Percentiles rank a stretch among this genome's conserved stretches.
Evolutionary conservation across 140 eudicot species (phyloP).

Genomic region (Artemisia princeps): DNA sequence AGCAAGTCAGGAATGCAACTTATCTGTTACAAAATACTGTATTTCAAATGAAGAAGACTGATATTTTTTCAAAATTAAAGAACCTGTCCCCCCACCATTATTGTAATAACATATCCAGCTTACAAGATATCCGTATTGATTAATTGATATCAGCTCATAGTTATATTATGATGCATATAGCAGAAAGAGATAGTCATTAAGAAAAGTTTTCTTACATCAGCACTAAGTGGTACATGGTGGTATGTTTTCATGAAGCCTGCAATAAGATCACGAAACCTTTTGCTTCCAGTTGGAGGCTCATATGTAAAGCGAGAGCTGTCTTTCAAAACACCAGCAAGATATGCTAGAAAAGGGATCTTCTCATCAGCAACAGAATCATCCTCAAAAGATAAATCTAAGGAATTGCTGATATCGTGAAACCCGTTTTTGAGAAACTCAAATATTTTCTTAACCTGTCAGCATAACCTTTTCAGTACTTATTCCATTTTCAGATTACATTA

Average conservation of each 20-base stretch:
- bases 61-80: background rate
- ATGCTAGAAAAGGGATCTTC: constrained; percentile 92
- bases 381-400: constrained; percentile 71
- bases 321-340: constrained; percentile 75
- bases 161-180: background rate
- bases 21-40: background rate
- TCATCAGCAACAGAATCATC: constrained; percentile 96
- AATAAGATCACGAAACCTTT: constrained; percentile 72
- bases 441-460: constrained; percentile 75
- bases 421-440: constrained; percentile 83
- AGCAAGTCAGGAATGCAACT: constrained; percentile 24
- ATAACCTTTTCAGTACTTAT: constrained; percentile 21
- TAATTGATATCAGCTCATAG: constrained; percentile 1
- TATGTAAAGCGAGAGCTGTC: constrained; percentile 59
- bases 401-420: constrained; percentile 73
- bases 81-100: background rate
- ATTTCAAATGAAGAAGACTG: constrained; percentile 13
- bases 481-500: constrained; percentile 15
- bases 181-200: constrained; percentile 1
- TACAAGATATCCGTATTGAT: no score
- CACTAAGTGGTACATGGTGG: constrained; percentile 75
- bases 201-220: constrained; percentile 55
- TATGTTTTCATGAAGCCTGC: constrained; percentile 84
- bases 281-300: constrained; percentile 91
- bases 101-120: no score